A percentile compares a stretch with the other conserved stretches of the same genome.
Conservation (phyloP, 2,329 filamentous ascomycete genomes). For the Neopestalotiopsis rosae region DNA sequence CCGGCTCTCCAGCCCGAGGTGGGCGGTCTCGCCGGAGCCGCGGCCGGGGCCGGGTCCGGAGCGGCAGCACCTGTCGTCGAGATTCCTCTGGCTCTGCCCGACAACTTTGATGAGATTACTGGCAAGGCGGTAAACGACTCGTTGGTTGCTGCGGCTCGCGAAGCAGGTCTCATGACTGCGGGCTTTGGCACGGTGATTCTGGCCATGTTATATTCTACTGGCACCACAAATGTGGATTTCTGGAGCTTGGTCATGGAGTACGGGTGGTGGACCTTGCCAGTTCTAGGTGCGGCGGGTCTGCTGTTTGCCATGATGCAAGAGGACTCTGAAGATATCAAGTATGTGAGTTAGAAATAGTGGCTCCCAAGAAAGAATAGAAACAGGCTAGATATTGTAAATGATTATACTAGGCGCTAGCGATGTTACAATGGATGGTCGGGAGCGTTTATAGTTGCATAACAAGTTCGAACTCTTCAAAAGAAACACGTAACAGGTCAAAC, state of each 20-base stretch:
- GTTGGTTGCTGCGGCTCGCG: neutral
- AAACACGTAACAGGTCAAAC: neutral
- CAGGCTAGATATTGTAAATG: neutral
- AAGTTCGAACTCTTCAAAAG: neutral
- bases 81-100: constrained; percentile 2
- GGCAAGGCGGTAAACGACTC: neutral
- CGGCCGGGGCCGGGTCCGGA: no score
- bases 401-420: neutral
- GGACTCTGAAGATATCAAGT: neutral
- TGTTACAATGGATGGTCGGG: no score
- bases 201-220: neutral
- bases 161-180: constrained; percentile 4
- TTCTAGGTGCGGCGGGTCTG: neutral
- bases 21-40: neutral
- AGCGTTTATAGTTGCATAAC: neutral
- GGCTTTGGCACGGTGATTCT: neutral
- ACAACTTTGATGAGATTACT: neutral
- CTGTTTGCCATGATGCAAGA: constrained; percentile 7
- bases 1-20: neutral
- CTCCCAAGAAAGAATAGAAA: neutral
- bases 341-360: constrained; percentile 3
- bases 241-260: constrained; percentile 12
- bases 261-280: constrained; percentile 10
- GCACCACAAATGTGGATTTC: constrained; percentile 6
- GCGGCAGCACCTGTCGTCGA: neutral